Evolutionary conservation across 306 rosid genomes (phyloP).

Genomic region (Rosa multiflora): DNA sequence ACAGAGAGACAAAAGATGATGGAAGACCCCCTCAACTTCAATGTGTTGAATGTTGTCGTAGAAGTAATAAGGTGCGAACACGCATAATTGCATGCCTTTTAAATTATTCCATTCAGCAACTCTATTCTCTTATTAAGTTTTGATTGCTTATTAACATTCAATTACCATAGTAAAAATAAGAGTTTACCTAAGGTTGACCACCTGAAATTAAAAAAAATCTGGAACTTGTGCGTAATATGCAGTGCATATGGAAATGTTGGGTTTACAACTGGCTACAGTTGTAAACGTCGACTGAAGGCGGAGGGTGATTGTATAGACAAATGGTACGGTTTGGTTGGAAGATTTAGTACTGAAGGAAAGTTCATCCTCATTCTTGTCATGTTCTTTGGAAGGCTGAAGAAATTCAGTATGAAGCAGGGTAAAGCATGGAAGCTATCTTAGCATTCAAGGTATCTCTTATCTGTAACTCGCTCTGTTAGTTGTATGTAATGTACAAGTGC

Average conservation of each 20-base stretch:
- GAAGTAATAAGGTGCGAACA: conserved; percentile 54
- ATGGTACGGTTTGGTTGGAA: conserved; percentile 55
- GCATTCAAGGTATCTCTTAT: background rate
- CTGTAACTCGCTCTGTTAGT: background rate
- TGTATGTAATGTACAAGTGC: background rate
- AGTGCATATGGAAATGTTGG: conserved; percentile 90
- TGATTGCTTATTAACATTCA: background rate
- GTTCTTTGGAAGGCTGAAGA: conserved; percentile 76
- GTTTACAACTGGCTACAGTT: conserved; percentile 60
- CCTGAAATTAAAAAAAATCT: background rate
- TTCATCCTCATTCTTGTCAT: conserved; percentile 51
- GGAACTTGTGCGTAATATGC: background rate
- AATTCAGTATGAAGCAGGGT: conserved; percentile 47
- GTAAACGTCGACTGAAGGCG: conserved; percentile 40
- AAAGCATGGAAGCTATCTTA: conserved; percentile 48
- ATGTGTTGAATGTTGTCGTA: conserved; percentile 44
- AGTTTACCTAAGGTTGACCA: background rate
- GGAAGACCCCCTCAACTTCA: conserved; percentile 79
- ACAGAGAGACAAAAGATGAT: conserved; percentile 57
- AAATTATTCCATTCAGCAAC: background rate
- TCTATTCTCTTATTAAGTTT: background rate
- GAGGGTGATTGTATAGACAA: conserved; percentile 39
- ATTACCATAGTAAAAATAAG: background rate
- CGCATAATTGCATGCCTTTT: background rate
- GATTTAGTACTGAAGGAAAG: conserved; percentile 57